phyloP scores from a whole-genome alignment of 1,284 basidiomycete genomes.

The Leccinum solheimii region DNA sequence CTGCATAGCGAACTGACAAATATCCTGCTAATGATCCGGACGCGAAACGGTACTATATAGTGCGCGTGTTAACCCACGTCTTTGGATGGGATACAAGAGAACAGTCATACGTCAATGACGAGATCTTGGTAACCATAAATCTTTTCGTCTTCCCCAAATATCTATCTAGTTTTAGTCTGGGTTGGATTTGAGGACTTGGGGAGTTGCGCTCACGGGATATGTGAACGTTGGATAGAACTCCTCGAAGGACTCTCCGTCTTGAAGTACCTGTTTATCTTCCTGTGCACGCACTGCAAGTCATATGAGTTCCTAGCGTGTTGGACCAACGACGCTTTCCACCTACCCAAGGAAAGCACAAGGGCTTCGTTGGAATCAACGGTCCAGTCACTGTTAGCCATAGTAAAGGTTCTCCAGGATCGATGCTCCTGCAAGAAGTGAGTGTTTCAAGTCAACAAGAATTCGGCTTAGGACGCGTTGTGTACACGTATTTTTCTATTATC shows the following conservation, averaged over 20 bases:
- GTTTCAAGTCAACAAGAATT: neutral
- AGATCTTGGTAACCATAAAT: slow-evolving; percentile 93
- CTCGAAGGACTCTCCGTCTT: slow-evolving; percentile 58
- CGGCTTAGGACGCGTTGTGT: slow-evolving; percentile 31
- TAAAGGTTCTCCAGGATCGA: neutral
- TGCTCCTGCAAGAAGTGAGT: neutral
- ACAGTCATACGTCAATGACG: slow-evolving; percentile 69
- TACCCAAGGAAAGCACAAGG: slow-evolving; percentile 71
- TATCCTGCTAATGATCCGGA: slow-evolving; percentile 84
- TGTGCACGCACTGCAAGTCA: slow-evolving; percentile 53
- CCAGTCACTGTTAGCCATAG: slow-evolving; percentile 55
- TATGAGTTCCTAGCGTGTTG: slow-evolving; percentile 6
- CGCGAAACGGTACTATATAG: slow-evolving; percentile 71
- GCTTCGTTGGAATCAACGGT: slow-evolving; percentile 80
- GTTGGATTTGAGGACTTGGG: neutral
- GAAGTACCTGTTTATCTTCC: slow-evolving; percentile 62
- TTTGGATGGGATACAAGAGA: slow-evolving; percentile 1
- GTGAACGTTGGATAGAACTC: slow-evolving; percentile 84
- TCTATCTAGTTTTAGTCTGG: slow-evolving; percentile 43
- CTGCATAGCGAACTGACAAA: slow-evolving; percentile 68
- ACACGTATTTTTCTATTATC: slow-evolving; percentile 23
- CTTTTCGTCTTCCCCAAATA: slow-evolving; percentile 95
- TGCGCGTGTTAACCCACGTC: slow-evolving; percentile 17
- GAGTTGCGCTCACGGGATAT: slow-evolving; percentile 64
- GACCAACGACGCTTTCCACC: slow-evolving; percentile 7